Percentiles rank a stretch among this genome's conserved stretches.
Evolutionary conservation across 768 basidiomycete species (phyloP).

Genomic region (Termitomyces sp.): DNA sequence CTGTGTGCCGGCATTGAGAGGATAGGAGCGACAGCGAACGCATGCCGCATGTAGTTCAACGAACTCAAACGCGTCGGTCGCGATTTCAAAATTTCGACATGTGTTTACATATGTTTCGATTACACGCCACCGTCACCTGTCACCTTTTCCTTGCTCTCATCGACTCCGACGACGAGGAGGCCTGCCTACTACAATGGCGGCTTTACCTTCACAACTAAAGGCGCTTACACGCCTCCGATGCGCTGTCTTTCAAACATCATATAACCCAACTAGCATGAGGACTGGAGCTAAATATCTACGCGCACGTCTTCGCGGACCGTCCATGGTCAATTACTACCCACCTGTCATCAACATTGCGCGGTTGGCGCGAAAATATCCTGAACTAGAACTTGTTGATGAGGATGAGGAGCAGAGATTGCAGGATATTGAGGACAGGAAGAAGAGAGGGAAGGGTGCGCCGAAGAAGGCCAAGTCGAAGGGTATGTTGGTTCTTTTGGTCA

Average conservation of each 20-base stretch:
- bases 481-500: conserved; percentile 26
- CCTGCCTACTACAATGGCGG: conserved; percentile 24
- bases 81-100: conserved; percentile 5
- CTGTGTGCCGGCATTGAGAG: conserved; percentile 15
- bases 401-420: conserved; percentile 64
- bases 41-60: conserved; percentile 10
- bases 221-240: conserved; percentile 64
- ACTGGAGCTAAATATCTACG: conserved; percentile 93
- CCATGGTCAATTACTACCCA: conserved; percentile 86
- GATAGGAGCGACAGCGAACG: conserved; percentile 14
- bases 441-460: conserved; percentile 80
- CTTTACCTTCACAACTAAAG: conserved; percentile 50
- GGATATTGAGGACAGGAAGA: conserved; percentile 66
- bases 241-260: conserved; percentile 80
- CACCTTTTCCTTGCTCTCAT: background rate
- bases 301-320: conserved; percentile 75
- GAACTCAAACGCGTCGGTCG: background rate
- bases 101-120: conserved; percentile 12
- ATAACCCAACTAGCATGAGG: conserved; percentile 78
- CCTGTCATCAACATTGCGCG: conserved; percentile 50
- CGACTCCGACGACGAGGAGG: background rate
- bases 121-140: background rate
- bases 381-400: conserved; percentile 58
- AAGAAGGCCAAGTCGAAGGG: conserved; percentile 74
- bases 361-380: conserved; percentile 49